A percentile compares a stretch with the other conserved stretches of the same genome.
Evolutionary conservation across 1,139 yeast genomes (phyloP).

Genomic region (Yamadazyma friedrichii): DNA sequence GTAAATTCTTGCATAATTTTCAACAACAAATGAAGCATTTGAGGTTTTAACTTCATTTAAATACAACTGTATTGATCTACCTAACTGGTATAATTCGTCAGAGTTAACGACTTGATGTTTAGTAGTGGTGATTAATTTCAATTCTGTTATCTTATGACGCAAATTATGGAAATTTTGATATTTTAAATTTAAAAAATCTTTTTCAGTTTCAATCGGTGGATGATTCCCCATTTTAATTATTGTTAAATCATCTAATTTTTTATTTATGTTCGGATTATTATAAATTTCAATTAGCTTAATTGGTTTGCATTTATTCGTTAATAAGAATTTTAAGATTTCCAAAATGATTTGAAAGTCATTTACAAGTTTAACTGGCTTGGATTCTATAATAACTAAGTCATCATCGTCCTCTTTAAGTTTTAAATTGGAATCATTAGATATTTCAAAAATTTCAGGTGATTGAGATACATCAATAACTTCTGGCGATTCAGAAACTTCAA

Average conservation of each 20-base stretch:
- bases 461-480: not conserved
- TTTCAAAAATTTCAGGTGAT: not conserved
- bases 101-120: slow-evolving; percentile 23
- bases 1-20: slow-evolving; percentile 14
- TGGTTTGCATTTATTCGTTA: slow-evolving; percentile 18
- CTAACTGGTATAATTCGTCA: slow-evolving; percentile 16
- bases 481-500: not conserved
- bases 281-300: slow-evolving; percentile 28
- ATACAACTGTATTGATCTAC: slow-evolving; percentile 18
- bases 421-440: too few relatives aligned
- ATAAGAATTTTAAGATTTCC: slow-evolving; percentile 31
- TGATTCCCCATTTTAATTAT: slow-evolving; percentile 14
- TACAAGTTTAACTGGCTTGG: slow-evolving; percentile 12
- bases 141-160: slow-evolving; percentile 24
- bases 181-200: slow-evolving; percentile 12
- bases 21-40: slow-evolving; percentile 13
- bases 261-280: slow-evolving; percentile 21
- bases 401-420: not conserved
- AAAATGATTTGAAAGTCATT: slow-evolving; percentile 26
- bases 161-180: slow-evolving; percentile 30
- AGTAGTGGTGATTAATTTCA: slow-evolving; percentile 23
- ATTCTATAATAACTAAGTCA: not conserved
- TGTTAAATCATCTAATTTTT: slow-evolving; percentile 23
- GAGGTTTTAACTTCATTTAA: slow-evolving; percentile 13
- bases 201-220: slow-evolving; percentile 3